A percentile compares a stretch with the other conserved stretches of the same genome.
Evolutionary conservation across 2,329 filamentous ascomycete species (phyloP).

Genomic region (Scorias spongiosa): DNA sequence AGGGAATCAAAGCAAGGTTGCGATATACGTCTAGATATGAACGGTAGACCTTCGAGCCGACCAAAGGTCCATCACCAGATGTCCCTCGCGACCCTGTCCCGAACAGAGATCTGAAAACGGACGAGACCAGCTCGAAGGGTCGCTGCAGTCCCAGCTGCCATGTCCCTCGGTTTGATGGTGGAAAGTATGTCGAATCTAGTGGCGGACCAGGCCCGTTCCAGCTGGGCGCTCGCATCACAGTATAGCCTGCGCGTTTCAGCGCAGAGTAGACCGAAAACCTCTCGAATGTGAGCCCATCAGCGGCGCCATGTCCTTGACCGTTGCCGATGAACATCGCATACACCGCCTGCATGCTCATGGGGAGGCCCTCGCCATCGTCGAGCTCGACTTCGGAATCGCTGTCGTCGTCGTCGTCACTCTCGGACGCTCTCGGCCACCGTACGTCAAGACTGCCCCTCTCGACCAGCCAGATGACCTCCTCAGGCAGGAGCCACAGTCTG

Average conservation of each 20-base stretch:
- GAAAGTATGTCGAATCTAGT: slow-evolving; percentile 10
- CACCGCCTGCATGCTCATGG: slow-evolving; percentile 79
- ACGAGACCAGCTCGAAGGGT: slow-evolving; percentile 14
- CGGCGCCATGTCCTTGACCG: slow-evolving; percentile 33
- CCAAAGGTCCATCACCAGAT: slow-evolving; percentile 30
- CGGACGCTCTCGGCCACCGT: slow-evolving; percentile 49
- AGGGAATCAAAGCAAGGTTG: slow-evolving; percentile 57
- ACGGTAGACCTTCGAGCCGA: slow-evolving; percentile 38
- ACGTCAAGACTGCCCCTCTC: slow-evolving; percentile 80
- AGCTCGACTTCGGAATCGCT: slow-evolving; percentile 22
- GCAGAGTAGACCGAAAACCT: slow-evolving; percentile 80
- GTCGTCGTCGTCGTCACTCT: neutral
- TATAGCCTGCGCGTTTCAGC: slow-evolving; percentile 69
- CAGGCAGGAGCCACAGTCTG: slow-evolving; percentile 65
- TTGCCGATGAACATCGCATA: slow-evolving; percentile 71
- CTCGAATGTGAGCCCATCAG: slow-evolving; percentile 44
- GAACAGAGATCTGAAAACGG: no score
- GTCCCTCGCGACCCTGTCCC: neutral
- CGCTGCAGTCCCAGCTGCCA: slow-evolving; percentile 22
- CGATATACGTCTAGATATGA: slow-evolving; percentile 55
- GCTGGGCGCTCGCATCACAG: slow-evolving; percentile 54
- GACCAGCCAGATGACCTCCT: slow-evolving; percentile 79
- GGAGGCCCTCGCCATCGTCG: slow-evolving; percentile 29
- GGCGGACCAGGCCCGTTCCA: slow-evolving; percentile 14
- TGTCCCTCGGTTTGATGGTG: slow-evolving; percentile 8